Percentiles rank a stretch among this genome's conserved stretches.
Conservation (phyloP, 495 filamentous ascomycete species). For the Schizothecium vesticola region DNA sequence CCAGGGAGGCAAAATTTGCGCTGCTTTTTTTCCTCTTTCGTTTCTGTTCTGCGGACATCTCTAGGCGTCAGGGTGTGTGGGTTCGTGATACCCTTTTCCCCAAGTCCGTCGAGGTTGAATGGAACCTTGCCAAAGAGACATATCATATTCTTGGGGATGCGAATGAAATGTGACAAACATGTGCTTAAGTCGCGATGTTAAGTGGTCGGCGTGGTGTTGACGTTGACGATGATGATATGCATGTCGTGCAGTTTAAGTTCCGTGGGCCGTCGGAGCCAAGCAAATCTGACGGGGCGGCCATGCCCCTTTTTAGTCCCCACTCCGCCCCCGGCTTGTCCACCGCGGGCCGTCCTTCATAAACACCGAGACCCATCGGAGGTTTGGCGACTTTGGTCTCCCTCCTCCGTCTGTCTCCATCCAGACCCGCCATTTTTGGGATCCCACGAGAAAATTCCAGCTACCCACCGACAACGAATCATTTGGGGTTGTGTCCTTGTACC, state of each 20-base stretch:
- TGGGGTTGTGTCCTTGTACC: neutral
- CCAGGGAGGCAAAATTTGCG: neutral
- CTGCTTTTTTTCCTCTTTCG: neutral
- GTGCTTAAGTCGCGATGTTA: no score
- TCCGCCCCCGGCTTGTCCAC: neutral
- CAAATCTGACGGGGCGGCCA: neutral
- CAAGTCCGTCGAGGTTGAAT: neutral
- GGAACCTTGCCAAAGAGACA: neutral
- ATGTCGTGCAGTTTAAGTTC: constrained; percentile 13
- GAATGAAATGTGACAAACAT: no score
- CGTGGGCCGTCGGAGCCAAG: constrained; percentile 22
- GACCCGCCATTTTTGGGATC: neutral
- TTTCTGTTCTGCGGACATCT: neutral
- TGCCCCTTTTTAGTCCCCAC: constrained; percentile 9
- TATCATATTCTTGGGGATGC: neutral
- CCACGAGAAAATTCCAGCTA: neutral
- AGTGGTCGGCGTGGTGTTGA: neutral
- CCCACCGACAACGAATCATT: neutral
- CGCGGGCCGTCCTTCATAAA: neutral
- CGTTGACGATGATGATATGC: neutral
- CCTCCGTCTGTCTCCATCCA: neutral
- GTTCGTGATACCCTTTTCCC: neutral
- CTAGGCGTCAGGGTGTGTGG: neutral
- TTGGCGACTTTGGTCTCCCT: neutral
- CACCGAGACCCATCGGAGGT: neutral